phyloP scores from a whole-genome alignment of 805 yeast species.

The Saccharomycopsis microspora region DNA sequence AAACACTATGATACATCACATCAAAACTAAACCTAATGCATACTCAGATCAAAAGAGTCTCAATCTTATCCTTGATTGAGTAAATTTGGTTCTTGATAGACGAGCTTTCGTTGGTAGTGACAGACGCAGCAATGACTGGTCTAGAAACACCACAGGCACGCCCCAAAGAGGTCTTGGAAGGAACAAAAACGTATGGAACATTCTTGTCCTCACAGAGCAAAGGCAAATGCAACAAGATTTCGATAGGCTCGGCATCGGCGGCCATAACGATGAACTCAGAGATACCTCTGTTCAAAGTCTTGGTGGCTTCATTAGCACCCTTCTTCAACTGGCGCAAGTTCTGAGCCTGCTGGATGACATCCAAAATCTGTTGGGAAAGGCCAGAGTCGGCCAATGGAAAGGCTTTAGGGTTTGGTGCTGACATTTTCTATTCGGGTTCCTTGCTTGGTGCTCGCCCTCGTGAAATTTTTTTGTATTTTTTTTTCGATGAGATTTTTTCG shows the following conservation, averaged over 20 bases:
- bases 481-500: too few relatives aligned
- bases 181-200: constrained; percentile 98
- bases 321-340: constrained; percentile 97
- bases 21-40: too few relatives aligned
- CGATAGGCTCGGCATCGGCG: constrained; percentile 99
- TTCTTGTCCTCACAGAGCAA: constrained; percentile 98
- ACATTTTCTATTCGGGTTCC: constrained; percentile 48
- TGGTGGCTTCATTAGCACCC: constrained; percentile 99
- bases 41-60: constrained; percentile 78
- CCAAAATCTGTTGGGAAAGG: constrained; percentile 92
- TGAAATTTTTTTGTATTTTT: too few relatives aligned
- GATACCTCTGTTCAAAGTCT: constrained; percentile 98
- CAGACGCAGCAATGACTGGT: constrained; percentile 98
- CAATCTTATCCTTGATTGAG: constrained; percentile 97
- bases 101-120: constrained; percentile 97
- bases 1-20: too few relatives aligned
- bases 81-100: constrained; percentile 95
- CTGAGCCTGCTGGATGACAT: constrained; percentile 95
- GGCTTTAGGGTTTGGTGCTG: constrained; percentile 94
- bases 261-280: constrained; percentile 99
- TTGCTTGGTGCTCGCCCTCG: constrained; percentile 24
- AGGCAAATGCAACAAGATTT: constrained; percentile 94
- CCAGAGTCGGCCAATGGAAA: constrained; percentile 97
- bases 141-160: constrained; percentile 99
- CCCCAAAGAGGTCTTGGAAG: constrained; percentile 97